Conservation (phyloP, 441 rosid genomes). For the Brassica balearica region DNA sequence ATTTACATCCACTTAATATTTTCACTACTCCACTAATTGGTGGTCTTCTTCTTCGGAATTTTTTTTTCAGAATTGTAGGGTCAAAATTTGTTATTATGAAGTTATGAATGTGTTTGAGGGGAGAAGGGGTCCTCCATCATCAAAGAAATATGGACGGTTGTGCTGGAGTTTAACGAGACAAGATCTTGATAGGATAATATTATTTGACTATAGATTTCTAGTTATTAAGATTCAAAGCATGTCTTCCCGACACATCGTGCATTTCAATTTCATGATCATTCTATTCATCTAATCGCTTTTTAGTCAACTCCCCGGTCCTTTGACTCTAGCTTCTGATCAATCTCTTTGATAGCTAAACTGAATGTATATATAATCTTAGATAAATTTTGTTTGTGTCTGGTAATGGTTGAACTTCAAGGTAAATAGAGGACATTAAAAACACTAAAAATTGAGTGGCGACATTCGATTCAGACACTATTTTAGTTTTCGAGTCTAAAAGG, state of each 20-base stretch:
- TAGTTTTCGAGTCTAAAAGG: neutral
- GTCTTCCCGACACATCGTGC: constrained; percentile 39
- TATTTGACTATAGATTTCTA: constrained; percentile 15
- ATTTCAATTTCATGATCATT: constrained; percentile 25
- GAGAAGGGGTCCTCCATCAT: too few species aligned
- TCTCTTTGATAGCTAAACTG: neutral
- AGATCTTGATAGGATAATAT: too few species aligned
- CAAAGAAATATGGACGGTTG: too few species aligned
- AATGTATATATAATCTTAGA: neutral
- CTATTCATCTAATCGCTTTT: constrained; percentile 13
- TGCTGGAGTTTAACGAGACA: too few species aligned
- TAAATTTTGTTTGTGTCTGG: neutral
- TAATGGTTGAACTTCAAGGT: neutral
- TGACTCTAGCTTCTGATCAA: constrained; percentile 23
- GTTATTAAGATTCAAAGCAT: constrained; percentile 14
- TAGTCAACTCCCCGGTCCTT: constrained; percentile 13
- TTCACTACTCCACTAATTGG: too few species aligned
- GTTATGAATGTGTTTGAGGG: too few species aligned
- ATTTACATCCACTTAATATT: too few species aligned
- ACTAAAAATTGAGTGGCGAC: neutral
- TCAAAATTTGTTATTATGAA: too few species aligned
- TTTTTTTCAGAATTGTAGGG: too few species aligned
- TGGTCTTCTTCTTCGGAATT: too few species aligned
- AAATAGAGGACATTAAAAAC: neutral
- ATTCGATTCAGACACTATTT: neutral